Percentiles rank a stretch among this genome's conserved stretches.
Evolutionary conservation across 768 basidiomycete species (phyloP).

Genomic region (Fomitopsis serialis): DNA sequence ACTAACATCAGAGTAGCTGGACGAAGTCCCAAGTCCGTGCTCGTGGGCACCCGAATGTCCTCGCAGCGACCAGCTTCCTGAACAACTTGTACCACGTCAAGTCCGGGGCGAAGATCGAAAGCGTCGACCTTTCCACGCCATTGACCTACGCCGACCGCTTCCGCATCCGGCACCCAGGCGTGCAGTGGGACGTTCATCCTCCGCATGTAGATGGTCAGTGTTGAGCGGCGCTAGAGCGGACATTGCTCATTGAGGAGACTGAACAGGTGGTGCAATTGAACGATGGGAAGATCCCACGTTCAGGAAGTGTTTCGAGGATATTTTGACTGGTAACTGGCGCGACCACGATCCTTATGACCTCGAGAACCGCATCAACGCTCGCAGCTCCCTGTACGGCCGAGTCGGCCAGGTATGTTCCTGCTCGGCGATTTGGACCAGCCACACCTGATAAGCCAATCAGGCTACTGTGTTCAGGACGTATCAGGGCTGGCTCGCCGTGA

Average conservation of each 20-base stretch:
- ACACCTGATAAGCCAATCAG: background rate
- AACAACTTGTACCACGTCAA: slow-evolving; percentile 58
- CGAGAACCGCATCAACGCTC: slow-evolving; percentile 51
- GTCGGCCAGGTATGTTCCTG: slow-evolving; percentile 38
- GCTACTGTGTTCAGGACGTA: slow-evolving; percentile 39
- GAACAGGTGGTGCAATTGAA: slow-evolving; percentile 65
- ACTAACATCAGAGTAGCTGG: slow-evolving; percentile 29
- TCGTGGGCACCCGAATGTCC: slow-evolving; percentile 59
- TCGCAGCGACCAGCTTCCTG: slow-evolving; percentile 51
- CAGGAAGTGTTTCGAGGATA: slow-evolving; percentile 54
- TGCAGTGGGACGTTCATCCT: slow-evolving; percentile 46
- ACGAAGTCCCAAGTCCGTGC: slow-evolving; percentile 58
- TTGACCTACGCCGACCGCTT: slow-evolving; percentile 71
- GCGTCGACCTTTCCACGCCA: slow-evolving; percentile 56
- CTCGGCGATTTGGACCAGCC: background rate
- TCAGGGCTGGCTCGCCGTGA: slow-evolving; percentile 76
- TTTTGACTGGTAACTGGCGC: slow-evolving; percentile 58
- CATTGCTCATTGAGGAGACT: slow-evolving; percentile 1
- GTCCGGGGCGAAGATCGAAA: slow-evolving; percentile 32
- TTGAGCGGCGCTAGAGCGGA: slow-evolving; percentile 1
- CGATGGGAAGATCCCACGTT: slow-evolving; percentile 64
- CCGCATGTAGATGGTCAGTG: slow-evolving; percentile 45
- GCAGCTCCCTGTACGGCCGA: slow-evolving; percentile 57
- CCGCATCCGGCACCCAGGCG: slow-evolving; percentile 66
- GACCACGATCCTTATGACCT: slow-evolving; percentile 65